These are phyloP conservation scores for Tetrahymena malaccensis DNA, from an alignment of 73 alveolate species.

Conservation along the genomic window DNA sequence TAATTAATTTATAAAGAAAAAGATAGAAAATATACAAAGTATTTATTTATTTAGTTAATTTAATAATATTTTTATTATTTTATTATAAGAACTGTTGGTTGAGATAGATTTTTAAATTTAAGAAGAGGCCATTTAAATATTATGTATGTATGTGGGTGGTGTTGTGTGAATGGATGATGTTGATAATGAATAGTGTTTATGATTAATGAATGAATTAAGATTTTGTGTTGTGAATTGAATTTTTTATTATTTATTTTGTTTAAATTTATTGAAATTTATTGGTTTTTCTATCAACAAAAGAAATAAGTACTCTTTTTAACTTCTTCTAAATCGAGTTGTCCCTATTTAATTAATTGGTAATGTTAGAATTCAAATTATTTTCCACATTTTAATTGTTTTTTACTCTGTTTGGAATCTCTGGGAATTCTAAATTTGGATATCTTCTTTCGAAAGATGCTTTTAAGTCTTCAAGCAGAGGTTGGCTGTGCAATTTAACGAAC, in stretches of 20 bases:
- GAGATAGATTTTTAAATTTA: no score
- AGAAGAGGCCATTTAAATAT: neutral
- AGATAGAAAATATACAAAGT: neutral
- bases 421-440: conserved; percentile 69
- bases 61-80: no score
- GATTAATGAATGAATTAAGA: neutral
- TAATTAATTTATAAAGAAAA: neutral
- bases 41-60: no score
- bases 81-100: neutral
- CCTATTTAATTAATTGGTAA: neutral
- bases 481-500: conserved; percentile 61
- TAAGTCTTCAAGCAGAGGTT: conserved; percentile 64
- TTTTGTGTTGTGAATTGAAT: neutral
- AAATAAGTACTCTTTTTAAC: conserved; percentile 43
- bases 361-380: neutral
- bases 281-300: conserved; percentile 34
- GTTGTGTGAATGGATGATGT: no score
- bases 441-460: conserved; percentile 51
- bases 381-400: neutral
- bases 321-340: conserved; percentile 34
- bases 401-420: conserved; percentile 73
- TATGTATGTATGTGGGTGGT: no score
- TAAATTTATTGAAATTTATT: neutral
- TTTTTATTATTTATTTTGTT: neutral
- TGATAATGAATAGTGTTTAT: no score